A percentile compares a stretch with the other conserved stretches of the same genome.
Conservation (phyloP, 352 stramenopile genomes). For the Pythium vanterpoolii region DNA sequence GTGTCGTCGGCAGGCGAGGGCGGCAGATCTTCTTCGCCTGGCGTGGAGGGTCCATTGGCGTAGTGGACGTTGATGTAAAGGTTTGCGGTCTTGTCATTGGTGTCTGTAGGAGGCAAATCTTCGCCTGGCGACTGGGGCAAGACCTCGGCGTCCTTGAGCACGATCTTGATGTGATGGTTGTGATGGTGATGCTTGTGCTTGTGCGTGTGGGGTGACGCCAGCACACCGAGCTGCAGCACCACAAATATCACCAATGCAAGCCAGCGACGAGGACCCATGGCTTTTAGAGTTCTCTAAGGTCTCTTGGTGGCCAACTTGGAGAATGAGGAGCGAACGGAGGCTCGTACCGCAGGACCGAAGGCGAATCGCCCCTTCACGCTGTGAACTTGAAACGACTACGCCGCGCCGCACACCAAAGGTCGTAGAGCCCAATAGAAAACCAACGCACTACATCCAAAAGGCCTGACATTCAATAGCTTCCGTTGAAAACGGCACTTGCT, state of each 20-base stretch:
- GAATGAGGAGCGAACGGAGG: neutral
- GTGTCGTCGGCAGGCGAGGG: neutral
- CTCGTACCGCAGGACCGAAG: neutral
- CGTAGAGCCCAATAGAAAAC: neutral
- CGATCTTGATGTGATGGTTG: neutral
- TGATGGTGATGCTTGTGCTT: neutral
- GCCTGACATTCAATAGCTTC: no score
- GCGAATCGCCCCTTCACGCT: neutral
- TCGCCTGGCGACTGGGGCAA: no score
- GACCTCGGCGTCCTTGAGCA: neutral
- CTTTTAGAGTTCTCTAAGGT: neutral
- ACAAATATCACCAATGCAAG: neutral
- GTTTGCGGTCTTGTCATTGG: no score
- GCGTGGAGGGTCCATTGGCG: no score
- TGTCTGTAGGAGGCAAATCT: no score
- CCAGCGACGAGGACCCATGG: neutral
- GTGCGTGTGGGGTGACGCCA: neutral
- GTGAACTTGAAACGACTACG: neutral
- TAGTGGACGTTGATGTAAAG: no score
- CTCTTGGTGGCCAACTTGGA: neutral
- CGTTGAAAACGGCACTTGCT: neutral
- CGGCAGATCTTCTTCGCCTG: no score
- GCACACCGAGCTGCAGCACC: neutral
- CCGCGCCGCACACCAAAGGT: neutral
- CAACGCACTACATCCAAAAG: no score